Percentiles rank a stretch among this genome's conserved stretches.
Evolutionary conservation across 2,329 filamentous ascomycete species (phyloP).

Genomic region (Apiospora arundinis): DNA sequence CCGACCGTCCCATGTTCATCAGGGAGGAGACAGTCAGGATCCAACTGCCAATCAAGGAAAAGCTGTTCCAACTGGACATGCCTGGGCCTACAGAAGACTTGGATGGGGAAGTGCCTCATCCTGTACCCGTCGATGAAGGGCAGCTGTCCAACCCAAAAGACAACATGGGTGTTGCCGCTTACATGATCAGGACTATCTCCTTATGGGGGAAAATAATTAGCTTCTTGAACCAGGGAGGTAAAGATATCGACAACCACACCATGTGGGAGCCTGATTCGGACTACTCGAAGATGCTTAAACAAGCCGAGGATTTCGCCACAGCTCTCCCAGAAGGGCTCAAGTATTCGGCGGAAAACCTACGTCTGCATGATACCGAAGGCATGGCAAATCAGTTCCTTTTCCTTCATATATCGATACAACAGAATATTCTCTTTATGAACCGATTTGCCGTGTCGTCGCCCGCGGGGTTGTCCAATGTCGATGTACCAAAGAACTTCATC

Average conservation of each 20-base stretch:
- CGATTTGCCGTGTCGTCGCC: constrained; percentile 81
- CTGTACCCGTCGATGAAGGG: constrained; percentile 66
- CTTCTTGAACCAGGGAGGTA: constrained; percentile 90
- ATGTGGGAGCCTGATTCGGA: constrained; percentile 86
- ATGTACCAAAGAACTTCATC: constrained; percentile 80
- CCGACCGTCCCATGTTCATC: constrained; percentile 89
- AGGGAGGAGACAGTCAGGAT: constrained; percentile 89
- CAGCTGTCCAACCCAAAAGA: constrained; percentile 71
- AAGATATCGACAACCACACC: constrained; percentile 75
- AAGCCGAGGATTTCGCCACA: constrained; percentile 73
- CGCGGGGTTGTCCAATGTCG: constrained; percentile 66
- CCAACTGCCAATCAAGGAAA: constrained; percentile 89
- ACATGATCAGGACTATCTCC: constrained; percentile 83
- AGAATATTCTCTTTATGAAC: constrained; percentile 89
- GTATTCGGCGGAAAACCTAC: constrained; percentile 83
- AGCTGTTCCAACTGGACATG: constrained; percentile 89
- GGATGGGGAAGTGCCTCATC: constrained; percentile 71
- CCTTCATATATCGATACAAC: constrained; percentile 87
- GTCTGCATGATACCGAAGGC: constrained; percentile 81
- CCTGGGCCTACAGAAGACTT: constrained; percentile 86
- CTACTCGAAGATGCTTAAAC: constrained; percentile 72
- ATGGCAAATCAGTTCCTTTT: constrained; percentile 93
- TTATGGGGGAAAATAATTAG: constrained; percentile 90
- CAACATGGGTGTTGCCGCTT: constrained; percentile 95
- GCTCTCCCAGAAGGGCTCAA: constrained; percentile 73